These are phyloP conservation scores for Rhodotorula sp. DNA, from an alignment of 1,284 basidiomycete genomes.

Conservation along the genomic window DNA sequence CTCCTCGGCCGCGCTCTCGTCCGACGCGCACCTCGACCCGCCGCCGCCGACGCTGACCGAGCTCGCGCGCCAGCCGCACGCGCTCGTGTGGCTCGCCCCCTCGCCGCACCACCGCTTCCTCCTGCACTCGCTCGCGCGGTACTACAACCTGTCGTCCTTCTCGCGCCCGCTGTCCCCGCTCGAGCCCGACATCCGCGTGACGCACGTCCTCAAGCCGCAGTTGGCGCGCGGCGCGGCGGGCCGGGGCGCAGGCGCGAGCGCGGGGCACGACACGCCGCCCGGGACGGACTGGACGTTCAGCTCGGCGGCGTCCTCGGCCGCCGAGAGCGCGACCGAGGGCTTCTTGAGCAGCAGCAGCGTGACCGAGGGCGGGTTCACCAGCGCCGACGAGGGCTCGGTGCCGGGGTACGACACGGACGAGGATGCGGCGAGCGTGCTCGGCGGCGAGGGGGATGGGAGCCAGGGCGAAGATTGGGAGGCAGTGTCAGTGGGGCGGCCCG, in stretches of 20 bases:
- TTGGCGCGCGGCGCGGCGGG: neutral
- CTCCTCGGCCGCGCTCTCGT: neutral
- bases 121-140: slow-evolving; percentile 34
- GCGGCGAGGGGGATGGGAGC: neutral
- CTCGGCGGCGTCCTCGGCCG: no score
- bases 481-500: neutral
- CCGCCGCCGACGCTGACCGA: slow-evolving; percentile 28
- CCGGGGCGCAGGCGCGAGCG: neutral
- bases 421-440: neutral
- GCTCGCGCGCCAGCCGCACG: slow-evolving; percentile 30
- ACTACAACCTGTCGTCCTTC: slow-evolving; percentile 37
- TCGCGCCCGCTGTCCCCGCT: slow-evolving; percentile 33
- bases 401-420: slow-evolving; percentile 6
- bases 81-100: slow-evolving; percentile 35
- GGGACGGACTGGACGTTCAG: slow-evolving; percentile 30
- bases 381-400: neutral
- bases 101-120: slow-evolving; percentile 35
- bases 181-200: slow-evolving; percentile 33
- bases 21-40: neutral
- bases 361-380: slow-evolving; percentile 16
- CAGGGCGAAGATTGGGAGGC: neutral
- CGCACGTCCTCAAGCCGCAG: slow-evolving; percentile 31
- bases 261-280: slow-evolving; percentile 30
- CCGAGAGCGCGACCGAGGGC: neutral
- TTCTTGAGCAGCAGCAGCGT: slow-evolving; percentile 6